phyloP scores from a whole-genome alignment of 805 yeast species.

The Saturnispora ahearnii region DNA sequence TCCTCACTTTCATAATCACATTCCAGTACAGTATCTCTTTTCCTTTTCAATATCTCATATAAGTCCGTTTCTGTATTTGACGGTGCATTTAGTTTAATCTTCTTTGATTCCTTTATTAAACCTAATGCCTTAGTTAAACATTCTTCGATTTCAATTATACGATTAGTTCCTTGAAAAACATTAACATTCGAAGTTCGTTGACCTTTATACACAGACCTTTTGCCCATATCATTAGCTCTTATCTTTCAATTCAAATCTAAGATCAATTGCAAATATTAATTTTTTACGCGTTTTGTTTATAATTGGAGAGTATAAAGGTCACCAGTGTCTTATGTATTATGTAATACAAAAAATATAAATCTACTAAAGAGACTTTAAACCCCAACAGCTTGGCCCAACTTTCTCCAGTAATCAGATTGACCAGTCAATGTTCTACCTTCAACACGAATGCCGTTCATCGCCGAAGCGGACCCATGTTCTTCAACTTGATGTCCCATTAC shows the following conservation, averaged over 20 bases:
- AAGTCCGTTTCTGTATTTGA: not conserved
- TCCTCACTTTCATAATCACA: not conserved
- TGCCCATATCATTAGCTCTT: not conserved
- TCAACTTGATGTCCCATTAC: slow-evolving; percentile 42
- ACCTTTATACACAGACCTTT: not conserved
- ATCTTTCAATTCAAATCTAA: not conserved
- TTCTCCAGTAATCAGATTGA: slow-evolving; percentile 87
- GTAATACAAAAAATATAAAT: not conserved
- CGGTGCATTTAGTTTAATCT: not conserved
- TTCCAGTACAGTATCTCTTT: not conserved
- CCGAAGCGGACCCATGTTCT: slow-evolving; percentile 38
- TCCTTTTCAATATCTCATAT: not conserved
- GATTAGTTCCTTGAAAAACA: not conserved
- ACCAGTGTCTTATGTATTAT: not conserved
- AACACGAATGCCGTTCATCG: slow-evolving; percentile 46
- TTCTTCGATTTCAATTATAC: not conserved
- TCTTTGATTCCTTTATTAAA: not conserved
- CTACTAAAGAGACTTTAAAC: slow-evolving; percentile 29
- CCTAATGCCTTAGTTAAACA: not conserved
- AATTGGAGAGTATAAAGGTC: not conserved
- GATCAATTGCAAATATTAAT: not conserved
- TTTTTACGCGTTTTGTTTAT: not conserved
- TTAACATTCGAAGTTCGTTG: not conserved
- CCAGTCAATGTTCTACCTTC: slow-evolving; percentile 46
- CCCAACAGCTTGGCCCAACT: slow-evolving; percentile 66